These are phyloP conservation scores for Aureobasidium vineae DNA, from an alignment of 2,329 filamentous ascomycete species.

Conservation along the genomic window DNA sequence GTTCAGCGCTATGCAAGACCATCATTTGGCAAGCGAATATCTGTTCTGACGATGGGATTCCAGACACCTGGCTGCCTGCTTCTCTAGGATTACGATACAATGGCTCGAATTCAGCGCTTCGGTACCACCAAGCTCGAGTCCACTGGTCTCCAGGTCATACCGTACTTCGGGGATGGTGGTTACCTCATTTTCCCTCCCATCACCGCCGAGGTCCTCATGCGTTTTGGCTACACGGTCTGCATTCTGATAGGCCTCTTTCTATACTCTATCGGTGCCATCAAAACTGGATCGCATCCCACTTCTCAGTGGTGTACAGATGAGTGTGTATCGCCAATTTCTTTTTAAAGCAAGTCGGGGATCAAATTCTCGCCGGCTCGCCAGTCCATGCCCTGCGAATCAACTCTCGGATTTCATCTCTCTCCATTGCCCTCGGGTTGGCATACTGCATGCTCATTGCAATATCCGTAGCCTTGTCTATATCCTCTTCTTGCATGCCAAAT, in stretches of 20 bases:
- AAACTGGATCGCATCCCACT: too few species aligned
- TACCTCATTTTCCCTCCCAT: conserved; percentile 46
- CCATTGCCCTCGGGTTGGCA: conserved; percentile 58
- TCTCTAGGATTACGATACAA: too few species aligned
- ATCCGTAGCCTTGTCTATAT: conserved; percentile 60
- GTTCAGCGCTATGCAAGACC: background rate
- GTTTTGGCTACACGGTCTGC: conserved; percentile 48
- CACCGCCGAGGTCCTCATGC: conserved; percentile 45
- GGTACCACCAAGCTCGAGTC: conserved; percentile 43
- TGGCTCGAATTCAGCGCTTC: conserved; percentile 21
- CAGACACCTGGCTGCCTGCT: too few species aligned
- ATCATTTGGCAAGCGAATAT: too few species aligned
- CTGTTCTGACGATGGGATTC: too few species aligned
- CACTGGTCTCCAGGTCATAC: conserved; percentile 45
- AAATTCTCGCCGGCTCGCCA: conserved; percentile 54
- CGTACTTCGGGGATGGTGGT: conserved; percentile 44
- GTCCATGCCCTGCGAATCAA: conserved; percentile 61
- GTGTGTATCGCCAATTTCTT: too few species aligned
- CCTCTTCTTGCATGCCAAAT: conserved; percentile 59
- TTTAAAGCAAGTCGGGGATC: background rate
- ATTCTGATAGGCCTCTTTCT: conserved; percentile 45
- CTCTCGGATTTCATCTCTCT: conserved; percentile 54
- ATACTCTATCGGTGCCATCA: conserved; percentile 34
- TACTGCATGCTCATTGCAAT: conserved; percentile 60
- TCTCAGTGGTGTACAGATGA: too few species aligned